phyloP scores from a whole-genome alignment of 495 filamentous ascomycete species.

The Geoglossum glabrum region DNA sequence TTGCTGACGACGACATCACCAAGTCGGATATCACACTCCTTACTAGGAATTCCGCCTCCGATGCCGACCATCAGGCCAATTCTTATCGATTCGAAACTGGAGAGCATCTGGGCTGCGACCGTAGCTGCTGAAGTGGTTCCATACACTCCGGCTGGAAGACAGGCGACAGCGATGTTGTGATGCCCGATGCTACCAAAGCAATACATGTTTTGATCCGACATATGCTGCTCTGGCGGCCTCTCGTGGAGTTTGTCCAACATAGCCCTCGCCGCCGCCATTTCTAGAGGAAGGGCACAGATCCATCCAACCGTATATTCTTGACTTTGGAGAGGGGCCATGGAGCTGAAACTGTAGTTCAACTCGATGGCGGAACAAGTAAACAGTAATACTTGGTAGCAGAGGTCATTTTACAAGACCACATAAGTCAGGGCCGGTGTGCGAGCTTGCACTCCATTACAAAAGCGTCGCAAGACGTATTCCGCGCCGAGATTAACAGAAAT shows the following conservation, averaged over 20 bases:
- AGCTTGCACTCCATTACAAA: no score
- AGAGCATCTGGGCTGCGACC: constrained; percentile 15
- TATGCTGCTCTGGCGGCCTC: not conserved
- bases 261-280: not conserved
- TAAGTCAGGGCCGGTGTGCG: no score
- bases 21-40: not conserved
- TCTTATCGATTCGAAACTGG: constrained; percentile 19
- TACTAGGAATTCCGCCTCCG: constrained; percentile 19
- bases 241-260: not conserved
- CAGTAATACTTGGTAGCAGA: no score
- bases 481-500: no score
- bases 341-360: no score
- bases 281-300: not conserved
- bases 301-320: not conserved
- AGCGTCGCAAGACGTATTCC: no score
- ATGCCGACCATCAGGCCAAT: constrained; percentile 26
- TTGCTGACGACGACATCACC: not conserved
- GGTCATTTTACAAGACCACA: no score
- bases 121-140: constrained; percentile 17
- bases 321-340: no score
- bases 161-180: constrained; percentile 20
- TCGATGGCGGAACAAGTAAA: no score
- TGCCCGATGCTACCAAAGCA: constrained; percentile 14
- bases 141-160: constrained; percentile 15
- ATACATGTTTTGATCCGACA: constrained; percentile 16